phyloP scores from a whole-genome alignment of 2,329 filamentous ascomycete genomes.

The Fusarium dlaminii region DNA sequence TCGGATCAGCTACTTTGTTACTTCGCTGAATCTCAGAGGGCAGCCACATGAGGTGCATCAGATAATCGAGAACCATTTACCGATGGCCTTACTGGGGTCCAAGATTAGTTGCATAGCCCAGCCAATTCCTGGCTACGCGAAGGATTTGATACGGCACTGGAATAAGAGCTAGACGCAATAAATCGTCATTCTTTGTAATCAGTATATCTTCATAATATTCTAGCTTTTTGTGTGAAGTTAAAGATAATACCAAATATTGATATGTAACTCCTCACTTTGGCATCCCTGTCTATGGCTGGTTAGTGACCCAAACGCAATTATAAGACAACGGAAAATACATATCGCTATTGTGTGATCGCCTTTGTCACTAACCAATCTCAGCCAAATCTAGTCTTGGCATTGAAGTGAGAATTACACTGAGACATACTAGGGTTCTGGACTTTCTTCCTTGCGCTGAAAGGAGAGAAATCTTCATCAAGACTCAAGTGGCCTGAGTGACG shows the following conservation, averaged over 20 bases:
- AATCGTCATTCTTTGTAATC: neutral
- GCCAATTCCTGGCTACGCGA: neutral
- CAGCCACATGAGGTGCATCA: conserved; percentile 2
- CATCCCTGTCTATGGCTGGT: neutral
- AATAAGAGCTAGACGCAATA: neutral
- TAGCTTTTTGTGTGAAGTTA: neutral
- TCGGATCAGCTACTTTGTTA: conserved; percentile 21
- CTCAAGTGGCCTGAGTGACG: conserved; percentile 10
- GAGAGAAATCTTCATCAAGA: conserved; percentile 9
- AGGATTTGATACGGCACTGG: neutral
- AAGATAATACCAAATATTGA: neutral
- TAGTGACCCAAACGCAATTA: neutral
- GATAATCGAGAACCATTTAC: conserved; percentile 2
- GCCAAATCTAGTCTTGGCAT: neutral
- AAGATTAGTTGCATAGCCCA: neutral
- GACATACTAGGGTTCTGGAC: conserved; percentile 22
- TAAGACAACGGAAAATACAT: conserved; percentile 14
- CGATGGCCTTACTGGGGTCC: conserved; percentile 2
- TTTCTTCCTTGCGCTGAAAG: neutral
- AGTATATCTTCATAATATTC: conserved; percentile 5
- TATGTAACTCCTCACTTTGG: neutral
- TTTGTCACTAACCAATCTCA: neutral
- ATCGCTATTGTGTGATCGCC: conserved; percentile 3
- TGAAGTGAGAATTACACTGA: neutral
- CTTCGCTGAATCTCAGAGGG: neutral